A percentile compares a stretch with the other conserved stretches of the same genome.
Evolutionary conservation across 169 alveolate genomes (phyloP).

Genomic region (Neospora caninum): DNA sequence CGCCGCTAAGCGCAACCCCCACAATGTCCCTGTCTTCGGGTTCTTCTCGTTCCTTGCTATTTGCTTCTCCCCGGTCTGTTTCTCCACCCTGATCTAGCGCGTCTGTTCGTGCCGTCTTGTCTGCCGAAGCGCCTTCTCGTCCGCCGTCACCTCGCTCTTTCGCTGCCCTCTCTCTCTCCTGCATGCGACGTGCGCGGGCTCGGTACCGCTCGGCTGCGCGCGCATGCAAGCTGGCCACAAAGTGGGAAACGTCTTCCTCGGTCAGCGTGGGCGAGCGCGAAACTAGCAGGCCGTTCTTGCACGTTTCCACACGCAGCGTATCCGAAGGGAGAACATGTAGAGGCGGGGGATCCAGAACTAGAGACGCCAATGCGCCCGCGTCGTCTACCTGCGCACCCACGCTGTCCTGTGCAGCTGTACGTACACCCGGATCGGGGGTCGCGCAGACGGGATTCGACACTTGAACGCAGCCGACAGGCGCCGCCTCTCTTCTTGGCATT

Average conservation of each 20-base stretch:
- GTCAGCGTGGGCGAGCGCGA: background rate
- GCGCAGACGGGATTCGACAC: too few species aligned
- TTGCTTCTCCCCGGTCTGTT: background rate
- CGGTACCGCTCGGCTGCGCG: background rate
- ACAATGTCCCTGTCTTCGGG: background rate
- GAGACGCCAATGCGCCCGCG: background rate
- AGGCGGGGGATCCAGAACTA: background rate
- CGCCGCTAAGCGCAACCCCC: background rate
- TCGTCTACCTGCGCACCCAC: too few species aligned
- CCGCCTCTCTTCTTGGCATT: too few species aligned
- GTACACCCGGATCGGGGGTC: too few species aligned
- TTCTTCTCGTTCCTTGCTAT: background rate
- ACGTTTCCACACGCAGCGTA: background rate
- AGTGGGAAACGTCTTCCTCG: slow-evolving; percentile 1
- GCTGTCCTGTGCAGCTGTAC: too few species aligned
- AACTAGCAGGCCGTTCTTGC: background rate
- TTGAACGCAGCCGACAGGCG: too few species aligned
- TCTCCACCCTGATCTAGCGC: background rate
- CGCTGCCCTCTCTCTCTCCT: background rate
- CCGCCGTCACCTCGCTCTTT: background rate
- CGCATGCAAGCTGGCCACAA: slow-evolving; percentile 13
- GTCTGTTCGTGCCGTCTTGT: background rate
- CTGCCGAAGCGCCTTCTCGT: background rate
- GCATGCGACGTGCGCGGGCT: background rate
- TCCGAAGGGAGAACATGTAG: background rate